Percentiles rank a stretch among this genome's conserved stretches.
Evolutionary conservation across 306 rosid species (phyloP).

Genomic region (Inga oerstediana): DNA sequence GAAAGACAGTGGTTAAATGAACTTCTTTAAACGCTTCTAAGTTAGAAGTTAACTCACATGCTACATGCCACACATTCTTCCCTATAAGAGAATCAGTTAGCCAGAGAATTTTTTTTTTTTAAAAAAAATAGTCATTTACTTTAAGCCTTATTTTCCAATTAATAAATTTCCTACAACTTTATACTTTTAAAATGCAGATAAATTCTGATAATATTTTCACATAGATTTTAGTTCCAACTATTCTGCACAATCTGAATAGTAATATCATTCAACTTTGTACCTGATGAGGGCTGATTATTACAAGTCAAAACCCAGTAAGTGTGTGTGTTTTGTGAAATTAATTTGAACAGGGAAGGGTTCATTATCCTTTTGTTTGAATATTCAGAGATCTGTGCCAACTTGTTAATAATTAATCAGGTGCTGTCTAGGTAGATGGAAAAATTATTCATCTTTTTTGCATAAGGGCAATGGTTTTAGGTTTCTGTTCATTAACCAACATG

Average conservation of each 20-base stretch:
- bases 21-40: background rate
- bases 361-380: background rate
- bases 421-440: background rate
- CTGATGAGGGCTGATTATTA: background rate
- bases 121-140: background rate
- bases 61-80: slow-evolving; percentile 2
- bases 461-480: background rate
- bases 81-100: background rate
- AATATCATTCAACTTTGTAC: background rate
- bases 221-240: slow-evolving; percentile 6
- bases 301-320: background rate
- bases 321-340: background rate
- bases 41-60: slow-evolving; percentile 9
- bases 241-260: slow-evolving; percentile 5
- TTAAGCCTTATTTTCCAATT: background rate
- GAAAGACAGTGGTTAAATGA: slow-evolving; percentile 11
- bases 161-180: background rate
- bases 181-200: background rate
- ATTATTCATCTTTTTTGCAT: background rate
- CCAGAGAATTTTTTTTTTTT: background rate
- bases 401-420: slow-evolving; percentile 2
- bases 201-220: background rate
- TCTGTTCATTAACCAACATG: background rate
- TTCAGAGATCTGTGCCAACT: background rate
- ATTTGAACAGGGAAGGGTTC: background rate